phyloP scores from a whole-genome alignment of 2,329 filamentous ascomycete genomes.

The Aspergillus carbonarius region DNA sequence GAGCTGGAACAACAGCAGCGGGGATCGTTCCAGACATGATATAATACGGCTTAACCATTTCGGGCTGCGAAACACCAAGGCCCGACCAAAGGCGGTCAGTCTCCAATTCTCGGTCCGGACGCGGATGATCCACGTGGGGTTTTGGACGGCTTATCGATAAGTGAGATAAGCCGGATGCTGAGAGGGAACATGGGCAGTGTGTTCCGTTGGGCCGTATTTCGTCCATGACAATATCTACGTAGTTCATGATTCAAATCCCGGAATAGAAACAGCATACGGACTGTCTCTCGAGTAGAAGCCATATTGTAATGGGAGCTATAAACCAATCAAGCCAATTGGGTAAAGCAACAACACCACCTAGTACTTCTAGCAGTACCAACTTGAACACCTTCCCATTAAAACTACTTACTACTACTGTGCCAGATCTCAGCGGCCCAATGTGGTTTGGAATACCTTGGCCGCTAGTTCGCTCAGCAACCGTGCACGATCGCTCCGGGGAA shows the following conservation, averaged over 20 bases:
- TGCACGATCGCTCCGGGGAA: conserved; percentile 79
- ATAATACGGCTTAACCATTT: conserved; percentile 7
- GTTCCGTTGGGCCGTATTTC: neutral
- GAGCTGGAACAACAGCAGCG: conserved; percentile 12
- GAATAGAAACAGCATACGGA: too few relatives aligned
- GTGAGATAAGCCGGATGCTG: neutral
- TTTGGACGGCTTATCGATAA: conserved; percentile 31
- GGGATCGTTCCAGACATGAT: conserved; percentile 11
- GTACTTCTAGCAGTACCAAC: neutral
- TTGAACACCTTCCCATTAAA: neutral
- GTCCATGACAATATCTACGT: too few relatives aligned
- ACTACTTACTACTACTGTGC: too few relatives aligned
- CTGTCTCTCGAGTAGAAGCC: too few relatives aligned
- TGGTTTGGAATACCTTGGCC: conserved; percentile 69
- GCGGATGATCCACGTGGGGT: conserved; percentile 6
- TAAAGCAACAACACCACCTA: neutral
- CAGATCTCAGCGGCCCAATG: conserved; percentile 29
- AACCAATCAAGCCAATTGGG: neutral
- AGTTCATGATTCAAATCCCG: too few relatives aligned
- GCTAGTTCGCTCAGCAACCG: conserved; percentile 80
- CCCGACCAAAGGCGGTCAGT: conserved; percentile 8
- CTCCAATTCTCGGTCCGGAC: neutral
- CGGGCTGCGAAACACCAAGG: conserved; percentile 1
- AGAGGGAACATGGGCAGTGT: neutral
- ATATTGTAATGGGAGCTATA: neutral